Evolutionary conservation across 208 protist genomes (phyloP).

Genomic region (Wallacemonas collosoma): DNA sequence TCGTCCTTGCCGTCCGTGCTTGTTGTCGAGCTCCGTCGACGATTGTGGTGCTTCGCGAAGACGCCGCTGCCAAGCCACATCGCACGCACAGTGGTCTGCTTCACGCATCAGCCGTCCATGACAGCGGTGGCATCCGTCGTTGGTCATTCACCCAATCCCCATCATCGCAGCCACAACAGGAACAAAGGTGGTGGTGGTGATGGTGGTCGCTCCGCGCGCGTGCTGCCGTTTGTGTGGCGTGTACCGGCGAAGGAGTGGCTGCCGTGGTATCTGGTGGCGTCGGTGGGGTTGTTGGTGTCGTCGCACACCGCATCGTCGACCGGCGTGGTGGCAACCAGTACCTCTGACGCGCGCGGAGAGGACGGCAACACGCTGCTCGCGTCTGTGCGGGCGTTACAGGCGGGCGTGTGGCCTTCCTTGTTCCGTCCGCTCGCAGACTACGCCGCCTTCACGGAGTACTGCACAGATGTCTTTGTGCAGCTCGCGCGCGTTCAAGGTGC

Average conservation of each 20-base stretch:
- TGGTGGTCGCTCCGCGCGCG: neutral
- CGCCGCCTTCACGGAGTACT: slow-evolving; percentile 17
- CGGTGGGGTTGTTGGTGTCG: slow-evolving; percentile 18
- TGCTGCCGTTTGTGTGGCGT: slow-evolving; percentile 45
- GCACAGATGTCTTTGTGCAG: slow-evolving; percentile 4
- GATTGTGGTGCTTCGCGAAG: slow-evolving; percentile 49
- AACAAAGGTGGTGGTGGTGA: neutral
- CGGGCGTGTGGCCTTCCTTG: neutral
- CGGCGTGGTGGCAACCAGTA: too few relatives aligned
- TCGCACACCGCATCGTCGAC: too few relatives aligned
- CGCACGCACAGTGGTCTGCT: slow-evolving; percentile 54
- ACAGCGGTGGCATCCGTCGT: neutral
- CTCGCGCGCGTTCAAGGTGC: neutral
- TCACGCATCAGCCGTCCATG: slow-evolving; percentile 21
- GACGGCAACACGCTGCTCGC: neutral
- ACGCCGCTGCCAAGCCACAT: slow-evolving; percentile 41
- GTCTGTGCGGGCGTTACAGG: slow-evolving; percentile 1
- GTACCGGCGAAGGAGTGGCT: slow-evolving; percentile 35
- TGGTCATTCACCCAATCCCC: neutral
- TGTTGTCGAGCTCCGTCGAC: slow-evolving; percentile 49
- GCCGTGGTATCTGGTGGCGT: slow-evolving; percentile 40
- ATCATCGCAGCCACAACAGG: neutral
- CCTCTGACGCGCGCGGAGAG: neutral
- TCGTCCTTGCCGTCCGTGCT: slow-evolving; percentile 17
- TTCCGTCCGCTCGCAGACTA: slow-evolving; percentile 11